Base-by-base conservation (phyloP, 1,139 yeast genomes). In the Taiozyma sp. region DNA sequence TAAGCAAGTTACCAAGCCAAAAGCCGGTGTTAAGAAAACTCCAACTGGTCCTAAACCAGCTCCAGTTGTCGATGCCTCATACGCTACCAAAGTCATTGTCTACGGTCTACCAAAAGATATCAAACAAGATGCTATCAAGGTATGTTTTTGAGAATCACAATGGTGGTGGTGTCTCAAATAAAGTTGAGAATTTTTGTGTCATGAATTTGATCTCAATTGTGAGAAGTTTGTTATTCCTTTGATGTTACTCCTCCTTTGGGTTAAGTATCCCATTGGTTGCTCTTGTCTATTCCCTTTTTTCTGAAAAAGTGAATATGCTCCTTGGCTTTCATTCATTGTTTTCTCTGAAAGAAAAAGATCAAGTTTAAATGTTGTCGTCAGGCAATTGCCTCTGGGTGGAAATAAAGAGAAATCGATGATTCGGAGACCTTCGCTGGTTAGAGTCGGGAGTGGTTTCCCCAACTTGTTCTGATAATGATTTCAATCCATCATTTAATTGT, bases 101-200 rank as follows among this genome's bases (percentile, higher is more conserved):
- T 79, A 85, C 63, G 87, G 87, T 55, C 76, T 86, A 70, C 95
- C 95, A 71, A 83, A 76, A 69, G 95, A 87, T 72, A 83, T 87
- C 70, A 84, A 83, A 70, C 81, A 81, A 66, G 87, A 83, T 62
- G 84, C 87, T 67, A 80, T 87, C 65, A 86, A 81, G 85, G 95
- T 87, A 86, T 83, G 95, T 85, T 72, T 43, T 38, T 38, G 14
- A 38, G 16, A 22, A 19, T 38, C n/a, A 8, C 47, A 24, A 22
- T 42, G 42, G 14, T 29, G 8, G 39, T 44, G 32, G 23, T n/a
- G 27, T 30, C 32, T 24, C 16, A 24, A 42, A 28, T 16, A 43
- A 28, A 43, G 19, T 19, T 28, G 34, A 29, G 36, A 24, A 23
- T 19, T 38, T 38, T 16, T 4, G 41, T 38, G 36, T 32, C 30